Conservation (phyloP, 2,329 filamentous ascomycete species). For the Fusarium verrucosum region DNA sequence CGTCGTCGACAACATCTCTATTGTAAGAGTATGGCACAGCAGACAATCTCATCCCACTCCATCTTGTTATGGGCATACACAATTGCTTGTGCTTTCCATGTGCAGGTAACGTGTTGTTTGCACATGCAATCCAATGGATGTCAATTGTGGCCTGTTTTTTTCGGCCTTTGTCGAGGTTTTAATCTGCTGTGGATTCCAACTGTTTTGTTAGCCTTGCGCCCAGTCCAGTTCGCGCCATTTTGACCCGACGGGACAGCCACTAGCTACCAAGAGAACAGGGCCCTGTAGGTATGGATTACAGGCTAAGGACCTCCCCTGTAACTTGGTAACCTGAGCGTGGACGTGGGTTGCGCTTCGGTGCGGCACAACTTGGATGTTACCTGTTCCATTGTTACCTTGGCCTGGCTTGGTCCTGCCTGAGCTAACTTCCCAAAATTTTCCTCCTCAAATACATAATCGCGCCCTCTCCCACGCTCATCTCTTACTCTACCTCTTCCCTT, state of each 20-base stretch:
- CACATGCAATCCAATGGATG: neutral
- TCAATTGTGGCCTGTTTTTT: slow-evolving; percentile 35
- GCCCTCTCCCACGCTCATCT: slow-evolving; percentile 27
- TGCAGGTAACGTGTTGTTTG: slow-evolving; percentile 30
- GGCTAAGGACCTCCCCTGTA: slow-evolving; percentile 18
- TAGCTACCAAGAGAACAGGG: too few species aligned
- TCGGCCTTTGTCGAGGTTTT: slow-evolving; percentile 16
- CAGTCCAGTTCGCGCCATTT: slow-evolving; percentile 29
- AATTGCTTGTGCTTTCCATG: slow-evolving; percentile 4
- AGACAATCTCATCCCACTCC: slow-evolving; percentile 12
- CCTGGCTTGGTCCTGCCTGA: neutral
- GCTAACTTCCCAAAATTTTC: slow-evolving; percentile 39
- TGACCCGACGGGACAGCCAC: slow-evolving; percentile 18
- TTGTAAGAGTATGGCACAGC: slow-evolving; percentile 7
- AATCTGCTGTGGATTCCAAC: slow-evolving; percentile 10
- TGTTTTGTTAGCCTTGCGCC: slow-evolving; percentile 22
- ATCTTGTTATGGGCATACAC: slow-evolving; percentile 7
- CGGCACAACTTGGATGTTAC: slow-evolving; percentile 19
- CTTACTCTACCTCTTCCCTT: neutral
- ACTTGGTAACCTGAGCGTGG: slow-evolving; percentile 10
- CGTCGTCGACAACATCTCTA: neutral
- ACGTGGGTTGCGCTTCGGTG: slow-evolving; percentile 25
- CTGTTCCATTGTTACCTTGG: neutral
- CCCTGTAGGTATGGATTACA: too few species aligned
- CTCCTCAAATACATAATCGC: slow-evolving; percentile 43